These are phyloP conservation scores for Thalia dealbata DNA, from an alignment of 176 grass and related monocot genomes.

Conservation along the genomic window DNA sequence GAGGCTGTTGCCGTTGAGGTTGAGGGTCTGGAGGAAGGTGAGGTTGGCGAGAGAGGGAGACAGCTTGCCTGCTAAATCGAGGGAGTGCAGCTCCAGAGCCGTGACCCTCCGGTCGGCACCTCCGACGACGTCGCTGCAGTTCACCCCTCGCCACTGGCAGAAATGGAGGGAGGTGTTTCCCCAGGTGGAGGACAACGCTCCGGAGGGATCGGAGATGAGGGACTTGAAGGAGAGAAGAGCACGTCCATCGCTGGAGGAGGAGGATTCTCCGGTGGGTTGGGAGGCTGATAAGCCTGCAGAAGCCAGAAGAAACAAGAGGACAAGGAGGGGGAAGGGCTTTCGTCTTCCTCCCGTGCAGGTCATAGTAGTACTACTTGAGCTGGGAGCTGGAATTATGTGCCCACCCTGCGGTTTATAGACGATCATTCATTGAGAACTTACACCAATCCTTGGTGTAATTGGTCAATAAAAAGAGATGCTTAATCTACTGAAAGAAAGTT, in stretches of 20 bases:
- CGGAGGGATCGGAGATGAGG: conserved; percentile 15
- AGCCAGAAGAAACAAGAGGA: background rate
- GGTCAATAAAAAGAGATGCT: too few species aligned
- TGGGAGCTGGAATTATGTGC: too few species aligned
- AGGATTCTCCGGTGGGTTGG: background rate
- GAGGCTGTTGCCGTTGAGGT: background rate
- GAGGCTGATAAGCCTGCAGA: background rate
- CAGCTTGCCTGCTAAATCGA: conserved; percentile 9
- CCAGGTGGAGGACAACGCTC: conserved; percentile 30
- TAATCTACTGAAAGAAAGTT: too few species aligned
- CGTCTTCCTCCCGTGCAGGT: too few species aligned
- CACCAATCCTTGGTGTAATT: too few species aligned
- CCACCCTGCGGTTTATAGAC: too few species aligned
- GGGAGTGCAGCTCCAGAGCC: conserved; percentile 19
- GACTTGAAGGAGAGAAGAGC: conserved; percentile 42
- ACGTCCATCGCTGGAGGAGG: background rate
- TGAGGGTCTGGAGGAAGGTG: conserved; percentile 29
- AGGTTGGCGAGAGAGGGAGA: conserved; percentile 22
- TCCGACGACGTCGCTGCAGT: background rate
- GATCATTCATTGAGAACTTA: too few species aligned
- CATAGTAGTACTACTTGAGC: too few species aligned
- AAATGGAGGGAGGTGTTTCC: conserved; percentile 17
- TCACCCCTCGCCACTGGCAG: conserved; percentile 29
- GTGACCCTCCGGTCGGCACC: conserved; percentile 27
- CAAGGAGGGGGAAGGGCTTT: background rate